A percentile compares a stretch with the other conserved stretches of the same genome.
phyloP scores from a whole-genome alignment of 106 monocot species.

The Ottelia alismoides region DNA sequence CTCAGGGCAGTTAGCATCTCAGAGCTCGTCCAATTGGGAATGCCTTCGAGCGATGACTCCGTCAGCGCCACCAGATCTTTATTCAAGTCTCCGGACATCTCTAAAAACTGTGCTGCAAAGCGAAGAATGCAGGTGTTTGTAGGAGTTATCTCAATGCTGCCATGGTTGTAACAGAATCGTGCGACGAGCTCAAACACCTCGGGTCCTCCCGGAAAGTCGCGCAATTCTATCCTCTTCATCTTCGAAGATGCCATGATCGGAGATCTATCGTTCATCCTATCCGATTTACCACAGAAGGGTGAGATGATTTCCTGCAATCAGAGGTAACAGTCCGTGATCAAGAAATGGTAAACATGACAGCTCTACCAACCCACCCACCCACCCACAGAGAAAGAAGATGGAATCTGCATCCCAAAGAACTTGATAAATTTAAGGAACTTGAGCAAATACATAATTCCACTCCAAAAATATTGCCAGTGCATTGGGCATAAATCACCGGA shows the following conservation, averaged over 20 bases:
- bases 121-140: slow-evolving; percentile 33
- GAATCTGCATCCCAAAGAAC: too few species aligned
- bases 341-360: too few species aligned
- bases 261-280: slow-evolving; percentile 27
- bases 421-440: too few species aligned
- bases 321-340: too few species aligned
- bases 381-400: too few species aligned
- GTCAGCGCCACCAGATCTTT: slow-evolving; percentile 21
- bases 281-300: slow-evolving; percentile 37
- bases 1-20: slow-evolving; percentile 42
- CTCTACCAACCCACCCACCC: too few species aligned
- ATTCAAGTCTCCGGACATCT: slow-evolving; percentile 16
- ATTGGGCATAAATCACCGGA: too few species aligned
- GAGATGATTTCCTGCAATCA: slow-evolving; percentile 67
- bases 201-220: slow-evolving; percentile 56
- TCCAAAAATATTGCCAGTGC: too few species aligned
- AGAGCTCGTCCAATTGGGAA: slow-evolving; percentile 45
- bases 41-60: slow-evolving; percentile 23
- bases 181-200: slow-evolving; percentile 55
- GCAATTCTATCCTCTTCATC: slow-evolving; percentile 33
- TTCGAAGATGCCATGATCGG: slow-evolving; percentile 9
- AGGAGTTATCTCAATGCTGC: slow-evolving; percentile 29
- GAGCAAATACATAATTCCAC: too few species aligned
- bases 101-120: slow-evolving; percentile 42
- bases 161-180: slow-evolving; percentile 52